Base-by-base conservation (phyloP, 2,329 filamentous ascomycete species). In the Dactylonectria macrodidyma region DNA sequence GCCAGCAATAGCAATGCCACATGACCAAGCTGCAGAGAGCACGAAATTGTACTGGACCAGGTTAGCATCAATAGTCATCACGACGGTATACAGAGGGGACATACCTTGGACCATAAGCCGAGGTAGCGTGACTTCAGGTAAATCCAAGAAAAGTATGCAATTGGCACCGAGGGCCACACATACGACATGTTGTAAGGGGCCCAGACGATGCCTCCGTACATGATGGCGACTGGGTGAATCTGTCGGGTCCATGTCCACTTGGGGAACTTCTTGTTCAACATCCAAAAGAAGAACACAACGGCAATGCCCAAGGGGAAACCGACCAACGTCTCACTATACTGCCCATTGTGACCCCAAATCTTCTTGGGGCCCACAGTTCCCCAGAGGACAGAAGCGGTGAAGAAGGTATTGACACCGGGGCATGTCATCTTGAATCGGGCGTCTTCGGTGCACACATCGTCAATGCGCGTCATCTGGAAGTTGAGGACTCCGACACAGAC, bases 351-450 rank as follows among this genome's bases (percentile, higher is more conserved):
- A 3, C 86, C 86, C 68, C 86, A 89, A 34, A 88, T 82, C 75
- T 84, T 85, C 66, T 79, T 78, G 0, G 86, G 85, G 0, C 87
- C 86, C 44, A 89, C 83, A 1, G 85, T 86, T 26, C 86, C 87
- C 86, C 87, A 89, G 4, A 89, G 79, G 0, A 89, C 83, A 0
- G 86, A 84, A 1, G 87, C 86, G 0, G 86, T 89, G 77, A 88
- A 89, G 76, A 88, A 88, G 4, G 85, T 87, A 75, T 86, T 87
- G 71, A 86, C 83, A 14, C 83, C 83, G 12, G 85, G 86, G 73
- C 87, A 89, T 3, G 83, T 85, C 71, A 88, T 82, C 62, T 83
- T 84, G 77, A 84, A 85, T 1, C 81, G 80, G 1, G 86, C 86
- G 6, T 84, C 75, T 1, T 80, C 73, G 0, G 84, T 85, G 76